Percentiles rank a stretch among this genome's conserved stretches.
Evolutionary conservation across 495 filamentous ascomycete genomes (phyloP).

Genomic region (Aspergillus conjunctus): DNA sequence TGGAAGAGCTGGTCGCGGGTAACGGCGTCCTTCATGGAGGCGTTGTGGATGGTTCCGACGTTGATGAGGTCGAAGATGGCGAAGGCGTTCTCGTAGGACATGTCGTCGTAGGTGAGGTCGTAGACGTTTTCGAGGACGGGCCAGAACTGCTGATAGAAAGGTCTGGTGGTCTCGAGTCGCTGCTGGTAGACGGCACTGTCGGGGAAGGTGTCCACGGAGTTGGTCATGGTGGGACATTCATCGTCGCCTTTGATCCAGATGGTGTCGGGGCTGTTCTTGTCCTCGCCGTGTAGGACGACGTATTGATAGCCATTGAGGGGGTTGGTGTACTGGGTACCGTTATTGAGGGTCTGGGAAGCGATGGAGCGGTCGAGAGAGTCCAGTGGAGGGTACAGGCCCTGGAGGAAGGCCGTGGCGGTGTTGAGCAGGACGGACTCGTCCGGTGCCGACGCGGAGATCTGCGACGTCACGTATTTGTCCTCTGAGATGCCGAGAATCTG

Average conservation of each 20-base stretch:
- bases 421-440: slow-evolving; percentile 59
- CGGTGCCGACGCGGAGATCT: slow-evolving; percentile 55
- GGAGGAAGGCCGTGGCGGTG: slow-evolving; percentile 52
- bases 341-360: slow-evolving; percentile 41
- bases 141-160: slow-evolving; percentile 60
- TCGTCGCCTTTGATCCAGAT: slow-evolving; percentile 53
- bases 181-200: slow-evolving; percentile 55
- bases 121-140: slow-evolving; percentile 61
- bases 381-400: slow-evolving; percentile 58
- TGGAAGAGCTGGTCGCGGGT: slow-evolving; percentile 31
- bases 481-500: slow-evolving; percentile 55
- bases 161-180: slow-evolving; percentile 48
- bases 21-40: slow-evolving; percentile 30
- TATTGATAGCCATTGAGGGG: slow-evolving; percentile 59
- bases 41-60: slow-evolving; percentile 49
- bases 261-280: slow-evolving; percentile 45
- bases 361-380: slow-evolving; percentile 26
- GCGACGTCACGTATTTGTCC: slow-evolving; percentile 54
- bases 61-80: slow-evolving; percentile 52
- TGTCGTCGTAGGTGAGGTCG: slow-evolving; percentile 32
- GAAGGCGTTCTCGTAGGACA: slow-evolving; percentile 69
- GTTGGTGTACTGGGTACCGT: slow-evolving; percentile 49
- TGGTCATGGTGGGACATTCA: slow-evolving; percentile 4
- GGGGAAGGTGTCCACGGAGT: slow-evolving; percentile 44
- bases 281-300: slow-evolving; percentile 40